A percentile compares a stretch with the other conserved stretches of the same genome.
Conservation (phyloP, 2,329 filamentous ascomycete genomes). For the Fusarium robinianum region DNA sequence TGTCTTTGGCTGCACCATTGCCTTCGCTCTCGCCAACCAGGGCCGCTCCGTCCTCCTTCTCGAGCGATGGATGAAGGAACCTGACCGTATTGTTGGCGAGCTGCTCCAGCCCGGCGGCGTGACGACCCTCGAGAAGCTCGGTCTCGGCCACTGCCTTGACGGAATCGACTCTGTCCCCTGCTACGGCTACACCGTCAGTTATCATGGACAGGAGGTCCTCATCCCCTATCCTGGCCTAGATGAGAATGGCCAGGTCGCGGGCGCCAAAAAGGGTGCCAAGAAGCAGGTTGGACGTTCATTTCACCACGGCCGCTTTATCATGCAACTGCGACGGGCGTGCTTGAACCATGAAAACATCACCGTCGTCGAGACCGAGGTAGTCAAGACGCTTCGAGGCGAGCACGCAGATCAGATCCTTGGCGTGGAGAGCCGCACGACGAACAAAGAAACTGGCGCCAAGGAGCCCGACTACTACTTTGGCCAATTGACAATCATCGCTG, state of each 20-base stretch:
- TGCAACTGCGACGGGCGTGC: conserved; percentile 76
- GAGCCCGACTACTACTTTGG: conserved; percentile 81
- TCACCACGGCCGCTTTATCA: conserved; percentile 94
- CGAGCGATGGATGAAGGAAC: conserved; percentile 87
- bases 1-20: conserved; percentile 84
- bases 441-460: conserved; percentile 60
- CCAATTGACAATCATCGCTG: conserved; percentile 82
- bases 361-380: conserved; percentile 87
- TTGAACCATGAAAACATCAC: conserved; percentile 79
- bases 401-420: conserved; percentile 76
- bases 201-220: conserved; percentile 71
- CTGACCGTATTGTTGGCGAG: conserved; percentile 95
- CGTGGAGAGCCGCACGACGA: conserved; percentile 72
- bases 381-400: conserved; percentile 72
- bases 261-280: conserved; percentile 43
- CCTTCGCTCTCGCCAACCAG: conserved; percentile 83
- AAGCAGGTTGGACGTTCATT: conserved; percentile 75
- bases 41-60: conserved; percentile 89
- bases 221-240: conserved; percentile 78
- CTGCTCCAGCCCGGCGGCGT: conserved; percentile 92
- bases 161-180: conserved; percentile 84
- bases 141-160: conserved; percentile 80
- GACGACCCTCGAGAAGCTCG: conserved; percentile 76
- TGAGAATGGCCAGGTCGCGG: conserved; percentile 49
- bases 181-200: conserved; percentile 86